These are phyloP conservation scores for Paradendryphiella salina DNA, from an alignment of 2,329 filamentous ascomycete genomes.

Conservation along the genomic window DNA sequence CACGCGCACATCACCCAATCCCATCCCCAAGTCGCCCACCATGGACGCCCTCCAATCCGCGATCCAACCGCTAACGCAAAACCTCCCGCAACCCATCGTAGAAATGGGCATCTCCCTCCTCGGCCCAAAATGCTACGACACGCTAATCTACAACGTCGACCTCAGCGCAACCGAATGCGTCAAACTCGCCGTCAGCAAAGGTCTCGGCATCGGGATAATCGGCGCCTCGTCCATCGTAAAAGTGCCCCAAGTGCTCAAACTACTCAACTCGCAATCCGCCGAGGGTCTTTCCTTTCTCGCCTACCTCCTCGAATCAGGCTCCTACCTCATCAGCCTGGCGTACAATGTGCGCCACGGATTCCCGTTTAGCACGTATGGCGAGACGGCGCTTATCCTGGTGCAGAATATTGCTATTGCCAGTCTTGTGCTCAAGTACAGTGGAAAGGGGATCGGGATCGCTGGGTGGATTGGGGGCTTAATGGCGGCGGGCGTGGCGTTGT, in stretches of 20 bases:
- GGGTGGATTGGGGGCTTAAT: conserved; percentile 78
- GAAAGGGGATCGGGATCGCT: conserved; percentile 68
- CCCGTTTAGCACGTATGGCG: conserved; percentile 95
- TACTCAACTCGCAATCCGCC: conserved; percentile 77
- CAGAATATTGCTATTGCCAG: conserved; percentile 91
- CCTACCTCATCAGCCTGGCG: conserved; percentile 84
- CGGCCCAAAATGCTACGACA: conserved; percentile 80
- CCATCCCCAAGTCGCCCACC: conserved; percentile 14
- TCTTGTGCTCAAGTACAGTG: conserved; percentile 81
- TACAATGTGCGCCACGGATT: conserved; percentile 92
- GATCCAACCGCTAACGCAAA: conserved; percentile 44
- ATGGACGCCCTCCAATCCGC: conserved; percentile 53
- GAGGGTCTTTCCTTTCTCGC: conserved; percentile 85
- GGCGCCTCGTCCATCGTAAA: conserved; percentile 89
- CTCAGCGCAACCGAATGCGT: conserved; percentile 75
- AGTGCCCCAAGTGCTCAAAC: conserved; percentile 93
- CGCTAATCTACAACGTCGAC: conserved; percentile 83
- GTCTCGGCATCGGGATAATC: conserved; percentile 90
- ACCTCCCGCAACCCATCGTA: conserved; percentile 48
- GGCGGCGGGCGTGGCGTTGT: conserved; percentile 69
- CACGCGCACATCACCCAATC: not conserved
- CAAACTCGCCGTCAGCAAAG: conserved; percentile 89
- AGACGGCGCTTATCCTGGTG: conserved; percentile 86
- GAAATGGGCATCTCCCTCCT: conserved; percentile 61
- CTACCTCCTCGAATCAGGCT: conserved; percentile 87